Conservation (phyloP, 2,329 filamentous ascomycete genomes). For the Fusarium pseudocircinatum region DNA sequence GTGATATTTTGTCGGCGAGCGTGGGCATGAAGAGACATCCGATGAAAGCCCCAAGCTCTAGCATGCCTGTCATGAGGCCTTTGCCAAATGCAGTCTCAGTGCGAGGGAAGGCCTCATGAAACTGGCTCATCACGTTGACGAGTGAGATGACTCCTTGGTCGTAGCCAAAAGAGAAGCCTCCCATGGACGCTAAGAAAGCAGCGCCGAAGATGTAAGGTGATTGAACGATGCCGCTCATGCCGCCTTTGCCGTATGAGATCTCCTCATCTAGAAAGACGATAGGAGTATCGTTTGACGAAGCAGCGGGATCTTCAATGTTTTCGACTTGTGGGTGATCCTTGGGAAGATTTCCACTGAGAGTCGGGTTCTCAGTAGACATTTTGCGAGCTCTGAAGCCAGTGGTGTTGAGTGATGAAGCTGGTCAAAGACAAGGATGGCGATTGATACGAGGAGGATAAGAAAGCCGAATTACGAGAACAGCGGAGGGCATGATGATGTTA, state of each 20-base stretch:
- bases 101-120: slow-evolving; percentile 46
- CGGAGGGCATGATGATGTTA: not conserved
- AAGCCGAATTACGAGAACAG: not conserved
- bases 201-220: slow-evolving; percentile 1
- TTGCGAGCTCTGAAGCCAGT: not conserved
- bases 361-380: not conserved
- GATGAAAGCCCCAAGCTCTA: slow-evolving; percentile 62
- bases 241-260: not conserved
- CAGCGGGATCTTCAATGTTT: not conserved
- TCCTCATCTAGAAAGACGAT: not conserved
- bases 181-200: slow-evolving; percentile 2
- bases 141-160: slow-evolving; percentile 52
- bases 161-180: slow-evolving; percentile 4
- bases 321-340: not conserved
- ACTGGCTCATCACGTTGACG: slow-evolving; percentile 57
- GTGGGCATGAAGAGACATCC: slow-evolving; percentile 42
- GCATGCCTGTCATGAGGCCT: slow-evolving; percentile 52
- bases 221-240: not conserved
- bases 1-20: slow-evolving; percentile 37
- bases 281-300: not conserved
- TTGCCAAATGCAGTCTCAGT: slow-evolving; percentile 52
- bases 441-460: no score
- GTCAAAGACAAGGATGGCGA: not conserved
- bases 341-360: not conserved
- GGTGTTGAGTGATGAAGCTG: not conserved